A percentile compares a stretch with the other conserved stretches of the same genome.
Conservation (phyloP, 2,329 filamentous ascomycete species). For the Pseudocercospora vitis region DNA sequence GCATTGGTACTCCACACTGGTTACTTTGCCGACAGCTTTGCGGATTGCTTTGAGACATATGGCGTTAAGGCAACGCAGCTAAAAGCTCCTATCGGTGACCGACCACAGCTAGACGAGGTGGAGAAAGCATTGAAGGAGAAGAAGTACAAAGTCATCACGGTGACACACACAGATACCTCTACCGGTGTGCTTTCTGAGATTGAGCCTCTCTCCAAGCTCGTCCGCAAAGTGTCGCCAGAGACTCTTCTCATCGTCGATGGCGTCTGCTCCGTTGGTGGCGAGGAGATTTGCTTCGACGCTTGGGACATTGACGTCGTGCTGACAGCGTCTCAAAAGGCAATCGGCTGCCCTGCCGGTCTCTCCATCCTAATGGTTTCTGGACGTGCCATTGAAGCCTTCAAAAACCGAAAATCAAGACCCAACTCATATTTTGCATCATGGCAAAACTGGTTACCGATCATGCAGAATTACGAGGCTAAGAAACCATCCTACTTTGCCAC, state of each 20-base stretch:
- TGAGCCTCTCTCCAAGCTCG: constrained; percentile 76
- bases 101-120: constrained; percentile 82
- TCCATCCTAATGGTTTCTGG: constrained; percentile 93
- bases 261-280: constrained; percentile 93
- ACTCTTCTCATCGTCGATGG: constrained; percentile 92
- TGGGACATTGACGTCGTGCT: constrained; percentile 92
- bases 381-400: constrained; percentile 76
- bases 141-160: constrained; percentile 89
- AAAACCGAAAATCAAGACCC: constrained; percentile 76
- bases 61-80: constrained; percentile 87
- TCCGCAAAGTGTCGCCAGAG: constrained; percentile 82
- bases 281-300: constrained; percentile 93
- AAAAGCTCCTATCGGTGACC: constrained; percentile 82
- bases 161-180: constrained; percentile 96
- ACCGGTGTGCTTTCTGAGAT: constrained; percentile 94
- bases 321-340: constrained; percentile 94
- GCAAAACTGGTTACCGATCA: constrained; percentile 96
- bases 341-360: constrained; percentile 89
- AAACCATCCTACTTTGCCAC: constrained; percentile 98
- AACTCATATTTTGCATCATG: constrained; percentile 92
- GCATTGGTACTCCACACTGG: constrained; percentile 92
- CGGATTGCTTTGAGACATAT: constrained; percentile 87
- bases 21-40: constrained; percentile 95
- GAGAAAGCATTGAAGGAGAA: constrained; percentile 86
- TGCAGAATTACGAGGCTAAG: constrained; percentile 98